phyloP scores from a whole-genome alignment of 2,329 filamentous ascomycete genomes.

The Alternaria gansuensis region DNA sequence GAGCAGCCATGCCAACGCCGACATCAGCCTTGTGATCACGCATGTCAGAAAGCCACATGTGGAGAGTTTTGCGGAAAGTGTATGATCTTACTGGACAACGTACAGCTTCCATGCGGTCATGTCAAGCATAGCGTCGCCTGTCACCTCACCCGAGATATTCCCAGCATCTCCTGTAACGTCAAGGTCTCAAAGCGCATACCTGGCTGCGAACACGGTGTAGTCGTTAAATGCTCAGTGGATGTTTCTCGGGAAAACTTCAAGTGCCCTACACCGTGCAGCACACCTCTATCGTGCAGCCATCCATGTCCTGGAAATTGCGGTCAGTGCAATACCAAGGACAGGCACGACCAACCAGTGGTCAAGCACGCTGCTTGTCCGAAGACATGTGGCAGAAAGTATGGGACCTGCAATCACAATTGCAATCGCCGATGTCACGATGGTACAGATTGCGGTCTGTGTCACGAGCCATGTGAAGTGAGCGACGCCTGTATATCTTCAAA shows the following conservation, averaged over 20 bases:
- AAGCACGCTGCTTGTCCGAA: slow-evolving; percentile 35
- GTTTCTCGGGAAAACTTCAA: slow-evolving; percentile 54
- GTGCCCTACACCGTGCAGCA: slow-evolving; percentile 62
- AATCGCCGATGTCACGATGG: slow-evolving; percentile 37
- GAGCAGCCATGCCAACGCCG: slow-evolving; percentile 38
- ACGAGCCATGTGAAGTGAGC: slow-evolving; percentile 36
- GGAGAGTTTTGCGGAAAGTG: slow-evolving; percentile 43
- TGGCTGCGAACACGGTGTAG: slow-evolving; percentile 64
- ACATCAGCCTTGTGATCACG: slow-evolving; percentile 38
- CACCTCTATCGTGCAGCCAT: slow-evolving; percentile 66
- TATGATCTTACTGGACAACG: slow-evolving; percentile 27
- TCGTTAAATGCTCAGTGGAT: slow-evolving; percentile 61
- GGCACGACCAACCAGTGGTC: slow-evolving; percentile 20
- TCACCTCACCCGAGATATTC: slow-evolving; percentile 15
- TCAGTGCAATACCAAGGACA: slow-evolving; percentile 57
- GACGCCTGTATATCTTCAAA: no score
- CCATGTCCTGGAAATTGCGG: slow-evolving; percentile 61
- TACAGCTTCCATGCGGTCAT: slow-evolving; percentile 45
- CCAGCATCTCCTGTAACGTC: slow-evolving; percentile 59
- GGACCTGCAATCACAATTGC: slow-evolving; percentile 46
- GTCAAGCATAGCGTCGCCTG: slow-evolving; percentile 26
- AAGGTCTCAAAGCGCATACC: slow-evolving; percentile 61
- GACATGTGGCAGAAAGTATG: slow-evolving; percentile 38
- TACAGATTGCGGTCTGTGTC: slow-evolving; percentile 38
- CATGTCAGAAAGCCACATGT: slow-evolving; percentile 41